Evolutionary conservation across 768 basidiomycete species (phyloP), one percentile per base, ranked within the genome.

Genomic region (Rhizopogon sp.): DNA sequence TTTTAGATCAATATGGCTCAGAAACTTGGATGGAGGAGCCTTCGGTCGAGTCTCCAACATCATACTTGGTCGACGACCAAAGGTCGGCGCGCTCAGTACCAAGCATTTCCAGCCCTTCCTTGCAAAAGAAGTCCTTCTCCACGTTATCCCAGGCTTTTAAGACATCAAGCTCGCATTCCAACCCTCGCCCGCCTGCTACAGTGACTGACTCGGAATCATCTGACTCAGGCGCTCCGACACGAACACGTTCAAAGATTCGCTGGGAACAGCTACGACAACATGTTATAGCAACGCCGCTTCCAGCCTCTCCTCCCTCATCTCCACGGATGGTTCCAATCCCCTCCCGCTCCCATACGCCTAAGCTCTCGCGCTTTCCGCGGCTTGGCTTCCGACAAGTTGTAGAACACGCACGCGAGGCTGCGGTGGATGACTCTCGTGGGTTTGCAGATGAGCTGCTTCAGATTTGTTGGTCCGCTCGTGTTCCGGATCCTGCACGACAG

Each of bases 341-440:
- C 25, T 52, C 68, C 5, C 52, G 60, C n/a, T 58, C 60, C 6
- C 72, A 70, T 50, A 71, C 80, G 0, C 77, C 80, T 9, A 84
- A 81, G 59, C 74, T 73, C 5, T 81, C 79, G 35, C 73, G 79
- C 13, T 64, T 85, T 31, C 75, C 70, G 11, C 66, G 75, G 44
- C 66, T 84, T 11, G 83, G 80, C 1, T 82, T 86, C 58, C 76
- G 76, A 45, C 83, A 88, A 22, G 80, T 86, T 11, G 85, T 87
- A 1, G 87, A 88, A 35, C 77, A 82, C 54, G 85, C 74, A 3
- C 77, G 77, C 28, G 83, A 81, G 52, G 72, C 74, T 40, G 71
- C 72, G 17, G 68, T 73, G 0, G 80, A 83, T 42, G 79, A 83
- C 46, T 67, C 70, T 14, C 74, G 73, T 13, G 76, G 72, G 59